These are phyloP conservation scores for Echinosophora koreensis DNA, from an alignment of 306 rosid genomes.

Conservation along the genomic window DNA sequence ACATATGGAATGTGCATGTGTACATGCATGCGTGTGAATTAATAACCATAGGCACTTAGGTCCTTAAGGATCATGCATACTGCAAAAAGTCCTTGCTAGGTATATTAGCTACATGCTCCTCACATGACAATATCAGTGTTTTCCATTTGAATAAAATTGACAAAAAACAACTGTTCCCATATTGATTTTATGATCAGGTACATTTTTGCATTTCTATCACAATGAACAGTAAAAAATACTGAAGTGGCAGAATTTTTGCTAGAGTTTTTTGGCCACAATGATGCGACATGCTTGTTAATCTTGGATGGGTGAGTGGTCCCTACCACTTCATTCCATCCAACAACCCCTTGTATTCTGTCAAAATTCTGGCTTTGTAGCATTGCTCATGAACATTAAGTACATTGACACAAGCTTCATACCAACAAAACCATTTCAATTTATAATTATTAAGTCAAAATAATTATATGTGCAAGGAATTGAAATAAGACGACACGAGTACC, in stretches of 20 bases:
- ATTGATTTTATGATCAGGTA: slow-evolving; percentile 30
- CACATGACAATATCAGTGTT: slow-evolving; percentile 21
- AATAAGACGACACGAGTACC: slow-evolving; percentile 56
- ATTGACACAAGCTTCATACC: slow-evolving; percentile 27
- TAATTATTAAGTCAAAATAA: slow-evolving; percentile 30
- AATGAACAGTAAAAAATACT: not conserved
- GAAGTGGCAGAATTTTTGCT: not conserved
- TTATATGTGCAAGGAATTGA: slow-evolving; percentile 27
- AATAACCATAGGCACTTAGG: slow-evolving; percentile 5
- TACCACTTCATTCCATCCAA: not conserved
- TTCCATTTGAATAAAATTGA: slow-evolving; percentile 27
- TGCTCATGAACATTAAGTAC: slow-evolving; percentile 17
- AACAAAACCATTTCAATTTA: slow-evolving; percentile 12
- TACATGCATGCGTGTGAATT: not conserved
- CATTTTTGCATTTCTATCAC: slow-evolving; percentile 34
- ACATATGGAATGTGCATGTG: slow-evolving; percentile 14
- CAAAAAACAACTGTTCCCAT: slow-evolving; percentile 18
- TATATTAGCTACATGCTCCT: slow-evolving; percentile 3
- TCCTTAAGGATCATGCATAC: not conserved
- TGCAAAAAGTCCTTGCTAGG: not conserved
- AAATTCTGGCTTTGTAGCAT: not conserved
- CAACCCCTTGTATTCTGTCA: not conserved
- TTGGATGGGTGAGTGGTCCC: not conserved
- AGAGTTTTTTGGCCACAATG: not conserved
- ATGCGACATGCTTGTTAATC: not conserved